Evolutionary conservation across 2,329 filamentous ascomycete genomes (phyloP), one percentile per base, ranked within the genome.

Genomic region (Aspergillus viridinutans): DNA sequence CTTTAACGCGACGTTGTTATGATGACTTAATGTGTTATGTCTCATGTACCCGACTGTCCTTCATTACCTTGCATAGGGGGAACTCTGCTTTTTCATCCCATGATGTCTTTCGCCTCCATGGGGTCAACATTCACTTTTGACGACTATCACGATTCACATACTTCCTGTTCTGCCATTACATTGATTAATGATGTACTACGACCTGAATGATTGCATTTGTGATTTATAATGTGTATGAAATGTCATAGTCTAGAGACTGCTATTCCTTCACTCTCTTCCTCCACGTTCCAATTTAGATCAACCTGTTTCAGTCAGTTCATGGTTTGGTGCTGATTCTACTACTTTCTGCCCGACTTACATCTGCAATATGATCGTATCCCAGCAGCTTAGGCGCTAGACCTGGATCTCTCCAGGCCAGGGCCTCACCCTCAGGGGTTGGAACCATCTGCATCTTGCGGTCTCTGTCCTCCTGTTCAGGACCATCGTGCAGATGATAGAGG

Each of bases 401-500:
- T 0, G 72, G 73, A 61, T 79, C 76, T 50, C 74, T 68, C 76
- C 76, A 79, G 0, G 71, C 74, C 49, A 77, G 55, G 2, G 77
- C 75, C 55, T 79, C 76, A 4, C 76, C 76, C 43, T 71, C 66
- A 0, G 67, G 69, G 0, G 74, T 75, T 1, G 70, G 69, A 3
- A 67, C 58, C 67, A 70, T 73, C 40, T 68, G 68, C 0, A 35
- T 35, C 32, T 35, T 35, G 32, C 12, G 32, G 10, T 35, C 32
- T 17, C 32, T 35, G 17, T 35, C 32, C 14, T 35, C 12, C 32
- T 35, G 12, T 6, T 35, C 32, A 17, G 12, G 32, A 6, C 85
- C 85, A 59, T 88, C 84, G 4, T 80, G 78, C 2, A 87, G 70
- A 60, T 87, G 85, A 53, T 86, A 87, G 1, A 87, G 74, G 64